Evolutionary conservation across 495 filamentous ascomycete genomes (phyloP), one percentile per base, ranked within the genome.

Genomic region (Penicillium macrosclerotiorum): DNA sequence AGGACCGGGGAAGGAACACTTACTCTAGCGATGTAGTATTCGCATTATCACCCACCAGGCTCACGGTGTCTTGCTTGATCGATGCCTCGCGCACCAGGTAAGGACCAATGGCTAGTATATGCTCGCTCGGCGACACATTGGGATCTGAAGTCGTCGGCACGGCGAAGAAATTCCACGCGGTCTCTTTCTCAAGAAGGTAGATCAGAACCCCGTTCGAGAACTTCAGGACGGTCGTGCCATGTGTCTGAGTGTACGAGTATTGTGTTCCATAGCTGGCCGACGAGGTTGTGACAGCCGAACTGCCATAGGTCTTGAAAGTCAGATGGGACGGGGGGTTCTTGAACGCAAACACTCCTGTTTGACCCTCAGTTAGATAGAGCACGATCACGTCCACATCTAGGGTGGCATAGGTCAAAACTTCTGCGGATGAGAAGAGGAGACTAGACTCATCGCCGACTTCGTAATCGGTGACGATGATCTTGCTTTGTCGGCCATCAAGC

Each of bases 391-490:
- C 57, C 14, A 57, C 52, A 24, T 68, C 65, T 9, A 68, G 49
- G 7, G 51, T 71, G 7, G 60, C 65, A 61, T 77, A 82, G 0
- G 85, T 86, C 39, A 85, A 78, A 32, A 88, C 72, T 34, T 91
- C 85, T 0, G 82, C 82, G 1, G 85, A 83, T 1, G 81, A 86
- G 60, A 86, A 89, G 2, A 88, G 67, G 5, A 90, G 55, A 3
- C 63, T 79, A 2, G 67, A 62, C 7, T 68, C 67, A 1, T 51
- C 49, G 4, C 76, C 77, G 37, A 89, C 57, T 17, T 75, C 65
- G 49, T 89, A 90, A 54, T 91, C 84, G 5, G 82, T 84, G 19
- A 88, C 79, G 39, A 85, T 76, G 42, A 83, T 76, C 52, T 88
- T 88, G 4, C 83, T 84, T 49, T 91, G 87, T 18, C 85, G 74